Evolutionary conservation across 148 eudicot species (phyloP), one percentile per base, ranked within the genome.

Genomic region (Rhododendron vialii): DNA sequence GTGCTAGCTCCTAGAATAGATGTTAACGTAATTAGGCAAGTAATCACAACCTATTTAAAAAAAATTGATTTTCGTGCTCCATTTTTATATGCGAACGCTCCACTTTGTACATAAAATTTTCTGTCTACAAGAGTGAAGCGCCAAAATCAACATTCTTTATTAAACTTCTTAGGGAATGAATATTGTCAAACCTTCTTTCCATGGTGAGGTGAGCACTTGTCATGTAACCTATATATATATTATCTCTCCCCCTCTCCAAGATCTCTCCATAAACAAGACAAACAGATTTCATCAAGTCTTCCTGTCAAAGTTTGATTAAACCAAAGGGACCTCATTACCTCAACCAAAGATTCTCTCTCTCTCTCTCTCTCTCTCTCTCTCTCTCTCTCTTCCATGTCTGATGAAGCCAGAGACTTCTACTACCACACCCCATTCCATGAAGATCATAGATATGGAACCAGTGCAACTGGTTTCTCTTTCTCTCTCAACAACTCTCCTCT

Each of bases 281-380:
- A 85, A 43, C 63, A 82, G 47, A 78, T 80, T 83, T 82, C 35
- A 86, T 51, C 35, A 9, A 82, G 63, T 84, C 87, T 84, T 78
- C 89, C 82, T 87, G 91, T 89, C 91, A 91, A 91, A 85, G 89
- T 86, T 85, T 89, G 3, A 67, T 26, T 59, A 59, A 76, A 85
- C 86, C 85, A 84, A 82, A 90, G 86, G 83, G 84, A 51, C 82
- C 81, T 71, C 33, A 17, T 55, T 55, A 55, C 61, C 61, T 55
- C 61, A 82, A 84, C 15, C 86, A 82, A 51, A 87, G 13, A 69
- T 53, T 55, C 84, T 86, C 74, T 75, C 48, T 30, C 26, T 53
- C 20, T 41, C 47, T 51, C 18, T 43, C 51, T 55, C 41, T 43
- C 51, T 55, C 41, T 45, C 48, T 71, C 73, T 26, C 55, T 63